These are phyloP conservation scores for Nemania diffusa DNA, from an alignment of 2,329 filamentous ascomycete species.

Conservation along the genomic window DNA sequence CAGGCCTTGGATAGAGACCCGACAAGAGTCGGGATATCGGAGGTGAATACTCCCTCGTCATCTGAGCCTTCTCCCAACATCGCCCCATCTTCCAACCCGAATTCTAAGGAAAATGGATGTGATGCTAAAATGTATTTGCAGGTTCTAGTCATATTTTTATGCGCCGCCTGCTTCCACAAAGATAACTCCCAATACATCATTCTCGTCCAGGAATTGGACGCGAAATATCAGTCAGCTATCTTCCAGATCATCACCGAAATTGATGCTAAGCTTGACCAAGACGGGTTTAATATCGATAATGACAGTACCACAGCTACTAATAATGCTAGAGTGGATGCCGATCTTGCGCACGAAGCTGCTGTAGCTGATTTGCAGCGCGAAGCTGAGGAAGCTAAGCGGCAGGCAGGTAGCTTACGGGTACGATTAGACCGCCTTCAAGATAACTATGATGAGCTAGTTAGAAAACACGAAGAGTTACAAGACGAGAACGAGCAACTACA, in stretches of 20 bases:
- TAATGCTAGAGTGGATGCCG: constrained; percentile 58
- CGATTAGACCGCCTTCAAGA: constrained; percentile 69
- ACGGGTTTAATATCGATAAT: constrained; percentile 50
- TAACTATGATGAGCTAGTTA: constrained; percentile 68
- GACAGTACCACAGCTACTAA: constrained; percentile 37
- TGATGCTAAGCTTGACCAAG: constrained; percentile 48
- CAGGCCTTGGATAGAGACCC: constrained; percentile 68
- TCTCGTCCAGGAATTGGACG: constrained; percentile 37
- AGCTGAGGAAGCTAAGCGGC: constrained; percentile 64
- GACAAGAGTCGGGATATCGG: constrained; percentile 64
- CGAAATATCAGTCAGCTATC: constrained; percentile 43
- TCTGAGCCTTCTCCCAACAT: neutral
- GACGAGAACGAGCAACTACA: constrained; percentile 68
- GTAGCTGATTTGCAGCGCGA: constrained; percentile 62
- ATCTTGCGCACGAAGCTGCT: constrained; percentile 67
- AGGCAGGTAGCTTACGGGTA: constrained; percentile 67
- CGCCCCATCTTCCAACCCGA: neutral
- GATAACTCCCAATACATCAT: constrained; percentile 43
- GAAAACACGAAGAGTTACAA: constrained; percentile 66
- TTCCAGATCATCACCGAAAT: constrained; percentile 53
- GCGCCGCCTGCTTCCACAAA: constrained; percentile 38
- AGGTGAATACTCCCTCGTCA: constrained; percentile 32
- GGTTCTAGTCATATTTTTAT: constrained; percentile 44
- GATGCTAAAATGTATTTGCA: constrained; percentile 36
- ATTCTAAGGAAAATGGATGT: neutral